Percentiles rank a stretch among this genome's conserved stretches.
These are phyloP conservation scores for Xylaria grammica DNA, from an alignment of 495 filamentous ascomycete genomes.

Conservation along the genomic window DNA sequence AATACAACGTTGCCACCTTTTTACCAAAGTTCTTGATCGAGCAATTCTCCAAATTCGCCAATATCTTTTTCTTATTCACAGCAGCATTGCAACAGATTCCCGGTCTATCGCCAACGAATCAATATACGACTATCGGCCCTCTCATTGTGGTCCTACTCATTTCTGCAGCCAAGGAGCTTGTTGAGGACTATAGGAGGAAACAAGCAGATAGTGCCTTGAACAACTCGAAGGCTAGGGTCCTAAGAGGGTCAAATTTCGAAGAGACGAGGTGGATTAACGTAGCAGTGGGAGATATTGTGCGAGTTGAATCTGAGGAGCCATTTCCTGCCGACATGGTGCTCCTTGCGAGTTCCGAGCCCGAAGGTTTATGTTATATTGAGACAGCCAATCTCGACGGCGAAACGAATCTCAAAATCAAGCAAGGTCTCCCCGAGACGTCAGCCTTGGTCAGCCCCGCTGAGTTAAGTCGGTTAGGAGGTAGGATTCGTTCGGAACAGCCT, in stretches of 20 bases:
- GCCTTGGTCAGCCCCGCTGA: constrained; percentile 86
- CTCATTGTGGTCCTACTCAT: constrained; percentile 87
- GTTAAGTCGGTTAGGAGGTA: constrained; percentile 83
- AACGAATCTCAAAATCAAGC: constrained; percentile 99
- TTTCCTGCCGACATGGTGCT: constrained; percentile 95
- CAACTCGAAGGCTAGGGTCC: constrained; percentile 80
- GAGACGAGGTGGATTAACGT: constrained; percentile 94
- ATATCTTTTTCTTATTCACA: constrained; percentile 99
- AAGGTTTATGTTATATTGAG: constrained; percentile 98
- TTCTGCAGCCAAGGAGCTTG: constrained; percentile 91
- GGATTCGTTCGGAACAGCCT: constrained; percentile 91
- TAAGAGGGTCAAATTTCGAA: constrained; percentile 84
- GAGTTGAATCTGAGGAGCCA: constrained; percentile 93
- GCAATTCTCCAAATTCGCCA: constrained; percentile 99
- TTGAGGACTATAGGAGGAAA: constrained; percentile 93
- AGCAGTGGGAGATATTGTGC: constrained; percentile 89
- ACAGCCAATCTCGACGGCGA: constrained; percentile 98
- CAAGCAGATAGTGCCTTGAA: constrained; percentile 87
- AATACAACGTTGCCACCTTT: constrained; percentile 97
- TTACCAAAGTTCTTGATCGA: constrained; percentile 97
- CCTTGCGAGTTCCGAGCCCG: constrained; percentile 92
- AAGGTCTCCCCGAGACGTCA: constrained; percentile 92
- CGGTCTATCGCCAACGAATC: constrained; percentile 90
- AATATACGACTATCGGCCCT: constrained; percentile 94
- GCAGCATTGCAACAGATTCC: constrained; percentile 95